Conservation (phyloP, 768 basidiomycete species). For the Multifurca ochricompacta region DNA sequence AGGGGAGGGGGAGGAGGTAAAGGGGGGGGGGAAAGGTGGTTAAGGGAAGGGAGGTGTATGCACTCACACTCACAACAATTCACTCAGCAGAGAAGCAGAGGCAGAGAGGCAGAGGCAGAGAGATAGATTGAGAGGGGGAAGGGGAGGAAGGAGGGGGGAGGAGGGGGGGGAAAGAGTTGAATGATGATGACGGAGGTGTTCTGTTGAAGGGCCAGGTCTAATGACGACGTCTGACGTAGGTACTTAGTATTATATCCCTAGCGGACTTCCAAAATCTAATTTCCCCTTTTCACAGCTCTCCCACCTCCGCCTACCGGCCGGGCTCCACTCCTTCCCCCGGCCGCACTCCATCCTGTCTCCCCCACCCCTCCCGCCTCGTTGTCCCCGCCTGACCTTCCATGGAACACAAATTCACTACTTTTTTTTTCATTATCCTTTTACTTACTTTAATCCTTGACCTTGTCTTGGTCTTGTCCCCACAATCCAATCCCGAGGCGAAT, state of each 20-base stretch:
- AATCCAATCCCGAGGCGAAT: background rate
- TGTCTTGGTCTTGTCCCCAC: conserved; percentile 2
- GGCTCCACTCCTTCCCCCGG: conserved; percentile 17
- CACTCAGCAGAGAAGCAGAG: no score
- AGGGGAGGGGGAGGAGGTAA: background rate
- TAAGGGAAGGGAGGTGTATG: conserved; percentile 16
- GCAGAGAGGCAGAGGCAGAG: background rate
- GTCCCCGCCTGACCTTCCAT: conserved; percentile 21
- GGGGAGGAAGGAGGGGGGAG: background rate
- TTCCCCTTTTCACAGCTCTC: conserved; percentile 12
- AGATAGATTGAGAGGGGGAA: background rate
- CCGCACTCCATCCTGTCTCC: conserved; percentile 3
- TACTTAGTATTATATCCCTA: conserved; percentile 35
- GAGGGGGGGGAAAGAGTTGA: background rate
- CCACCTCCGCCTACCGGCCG: conserved; percentile 17
- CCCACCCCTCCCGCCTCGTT: conserved; percentile 8
- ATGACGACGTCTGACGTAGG: conserved; percentile 40
- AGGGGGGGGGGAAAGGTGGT: background rate
- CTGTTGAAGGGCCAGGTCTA: conserved; percentile 24
- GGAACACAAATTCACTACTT: conserved; percentile 5
- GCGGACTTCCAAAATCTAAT: conserved; percentile 32
- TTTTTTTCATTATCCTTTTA: conserved; percentile 14
- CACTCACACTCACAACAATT: no score
- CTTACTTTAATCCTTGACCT: no score
- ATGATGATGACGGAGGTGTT: conserved; percentile 16